Evolutionary conservation across 1,284 basidiomycete genomes (phyloP).

Genomic region (Tylopilus sp.): DNA sequence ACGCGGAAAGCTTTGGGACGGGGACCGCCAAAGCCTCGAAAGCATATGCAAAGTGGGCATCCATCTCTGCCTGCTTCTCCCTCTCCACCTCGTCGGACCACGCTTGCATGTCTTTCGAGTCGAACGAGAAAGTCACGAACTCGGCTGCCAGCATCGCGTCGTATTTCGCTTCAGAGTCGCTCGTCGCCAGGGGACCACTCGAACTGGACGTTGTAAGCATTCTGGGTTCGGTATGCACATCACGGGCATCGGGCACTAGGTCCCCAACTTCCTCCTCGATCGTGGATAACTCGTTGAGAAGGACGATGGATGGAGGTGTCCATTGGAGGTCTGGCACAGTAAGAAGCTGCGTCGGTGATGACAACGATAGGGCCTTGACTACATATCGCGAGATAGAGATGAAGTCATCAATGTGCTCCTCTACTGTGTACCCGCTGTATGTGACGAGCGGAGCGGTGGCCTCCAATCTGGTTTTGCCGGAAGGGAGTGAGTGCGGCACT

Average conservation of each 20-base stretch:
- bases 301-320: background rate
- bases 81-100: conserved; percentile 19
- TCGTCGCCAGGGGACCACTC: conserved; percentile 2
- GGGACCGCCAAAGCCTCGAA: conserved; percentile 10
- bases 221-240: background rate
- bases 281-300: background rate
- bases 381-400: background rate
- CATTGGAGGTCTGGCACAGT: background rate
- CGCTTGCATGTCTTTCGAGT: conserved; percentile 10
- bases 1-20: conserved; percentile 12
- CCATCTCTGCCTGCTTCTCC: conserved; percentile 14
- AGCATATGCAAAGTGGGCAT: conserved; percentile 15
- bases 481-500: background rate
- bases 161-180: conserved; percentile 6
- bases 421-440: background rate
- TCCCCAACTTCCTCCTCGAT: conserved; percentile 6
- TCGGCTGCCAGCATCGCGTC: conserved; percentile 13
- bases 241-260: background rate
- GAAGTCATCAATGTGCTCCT: conserved; percentile 2
- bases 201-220: background rate
- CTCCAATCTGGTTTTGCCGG: background rate
- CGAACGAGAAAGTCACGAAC: conserved; percentile 10
- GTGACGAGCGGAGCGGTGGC: conserved; percentile 1
- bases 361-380: background rate
- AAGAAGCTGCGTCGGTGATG: background rate